Base-by-base conservation (phyloP, 2,329 filamentous ascomycete species). In the Canariomyces notabilis region DNA sequence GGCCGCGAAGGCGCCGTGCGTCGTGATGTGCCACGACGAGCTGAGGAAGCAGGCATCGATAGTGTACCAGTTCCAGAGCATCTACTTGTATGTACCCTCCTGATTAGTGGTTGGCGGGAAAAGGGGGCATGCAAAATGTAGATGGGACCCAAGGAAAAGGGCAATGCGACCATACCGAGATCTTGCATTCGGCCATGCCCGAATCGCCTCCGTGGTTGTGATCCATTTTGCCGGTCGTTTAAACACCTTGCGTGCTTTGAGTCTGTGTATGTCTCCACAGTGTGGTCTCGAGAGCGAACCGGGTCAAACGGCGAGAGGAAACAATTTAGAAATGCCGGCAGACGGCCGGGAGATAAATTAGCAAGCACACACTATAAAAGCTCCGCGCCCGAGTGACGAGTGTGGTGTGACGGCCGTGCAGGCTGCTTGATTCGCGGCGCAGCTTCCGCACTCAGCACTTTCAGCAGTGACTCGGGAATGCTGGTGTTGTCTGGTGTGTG, bases 61-160 rank as follows among this genome's bases (percentile, higher is more conserved):
- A 0, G 66, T 69, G 51, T 68, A 62, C 66, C 68, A 71, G 54
- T 71, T 71, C 66, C 67, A 70, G 15, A 70, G 54, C 69, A 72
- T 72, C 69, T 71, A 46, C 29, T 14, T 18, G 12, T 11, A 11
- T n/a, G n/a, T n/a, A n/a, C n/a, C n/a, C n/a, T n/a, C 15, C 12
- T 22, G 12, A 12, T 15, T 2, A 5, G 19, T 16, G 15, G 29
- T 46, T 37, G 20, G 37, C 12, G 40, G 15, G 1, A 26, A 18
- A 19, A 29, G 26, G 3, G 21, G 15, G 33, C 7, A n/a, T n/a
- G n/a, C n/a, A n/a, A n/a, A n/a, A n/a, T n/a, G n/a, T n/a, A n/a
- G n/a, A n/a, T n/a, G n/a, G n/a, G n/a, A n/a, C n/a, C n/a, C n/a
- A n/a, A n/a, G 11, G 21, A 15, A 19, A 15, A 20, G 21, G 22